Evolutionary conservation across 371 early-diverging fungal species (phyloP).

Genomic region (Circinella minor): DNA sequence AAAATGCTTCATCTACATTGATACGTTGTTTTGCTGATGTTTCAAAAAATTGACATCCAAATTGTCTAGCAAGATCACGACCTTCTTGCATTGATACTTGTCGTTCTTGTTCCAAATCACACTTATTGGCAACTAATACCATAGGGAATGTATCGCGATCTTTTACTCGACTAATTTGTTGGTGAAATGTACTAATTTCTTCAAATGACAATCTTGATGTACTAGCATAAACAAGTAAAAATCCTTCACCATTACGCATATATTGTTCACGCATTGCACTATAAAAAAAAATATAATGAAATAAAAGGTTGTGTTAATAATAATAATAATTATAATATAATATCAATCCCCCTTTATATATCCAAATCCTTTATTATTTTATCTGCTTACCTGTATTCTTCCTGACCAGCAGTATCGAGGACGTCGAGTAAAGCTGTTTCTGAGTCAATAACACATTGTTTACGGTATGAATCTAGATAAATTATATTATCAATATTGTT

Average conservation of each 20-base stretch:
- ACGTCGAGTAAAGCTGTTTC: constrained; percentile 87
- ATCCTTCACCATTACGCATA: constrained; percentile 71
- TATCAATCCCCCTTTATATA: not conserved
- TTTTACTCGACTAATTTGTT: constrained; percentile 83
- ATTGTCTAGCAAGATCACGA: constrained; percentile 76
- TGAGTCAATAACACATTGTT: constrained; percentile 85
- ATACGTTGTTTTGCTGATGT: constrained; percentile 88
- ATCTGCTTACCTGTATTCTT: constrained; percentile 75
- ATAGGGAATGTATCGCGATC: constrained; percentile 85
- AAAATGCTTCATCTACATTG: constrained; percentile 93
- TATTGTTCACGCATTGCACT: constrained; percentile 81
- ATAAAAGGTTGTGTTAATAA: not conserved
- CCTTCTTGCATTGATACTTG: constrained; percentile 85
- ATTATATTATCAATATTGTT: not conserved
- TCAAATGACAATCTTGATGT: constrained; percentile 78
- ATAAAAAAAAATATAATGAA: not conserved
- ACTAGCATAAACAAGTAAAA: constrained; percentile 65
- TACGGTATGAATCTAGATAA: constrained; percentile 84
- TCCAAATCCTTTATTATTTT: too few relatives aligned
- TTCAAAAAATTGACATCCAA: constrained; percentile 84
- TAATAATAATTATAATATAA: not conserved
- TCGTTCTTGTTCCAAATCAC: constrained; percentile 84
- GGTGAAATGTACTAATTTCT: constrained; percentile 78
- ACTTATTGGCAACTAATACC: constrained; percentile 94
- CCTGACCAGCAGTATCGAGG: constrained; percentile 94